Evolutionary conservation across 768 basidiomycete genomes (phyloP).

Genomic region (Boletus bicolor): DNA sequence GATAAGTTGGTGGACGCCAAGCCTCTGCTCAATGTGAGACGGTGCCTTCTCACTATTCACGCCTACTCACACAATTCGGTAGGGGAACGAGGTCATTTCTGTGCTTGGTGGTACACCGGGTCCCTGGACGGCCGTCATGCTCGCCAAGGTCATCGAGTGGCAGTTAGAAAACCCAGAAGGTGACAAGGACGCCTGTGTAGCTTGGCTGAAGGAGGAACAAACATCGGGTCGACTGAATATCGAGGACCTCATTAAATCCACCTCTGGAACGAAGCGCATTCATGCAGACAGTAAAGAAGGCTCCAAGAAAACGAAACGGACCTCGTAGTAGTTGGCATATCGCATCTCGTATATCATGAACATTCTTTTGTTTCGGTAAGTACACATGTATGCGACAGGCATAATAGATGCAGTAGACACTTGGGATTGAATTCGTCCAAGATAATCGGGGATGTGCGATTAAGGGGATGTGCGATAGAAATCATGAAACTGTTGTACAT

Average conservation of each 20-base stretch:
- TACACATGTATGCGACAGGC: not conserved
- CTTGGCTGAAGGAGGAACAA: slow-evolving; percentile 64
- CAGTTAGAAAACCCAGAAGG: slow-evolving; percentile 73
- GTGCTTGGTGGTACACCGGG: slow-evolving; percentile 62
- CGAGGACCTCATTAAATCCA: slow-evolving; percentile 23
- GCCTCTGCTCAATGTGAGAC: slow-evolving; percentile 74
- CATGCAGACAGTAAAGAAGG: slow-evolving; percentile 17
- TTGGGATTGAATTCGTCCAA: slow-evolving; percentile 5
- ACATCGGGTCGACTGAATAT: slow-evolving; percentile 42
- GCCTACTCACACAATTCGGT: slow-evolving; percentile 4
- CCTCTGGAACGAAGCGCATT: slow-evolving; percentile 25
- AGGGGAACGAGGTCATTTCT: slow-evolving; percentile 70
- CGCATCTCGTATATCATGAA: not conserved
- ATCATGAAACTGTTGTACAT: slow-evolving; percentile 1
- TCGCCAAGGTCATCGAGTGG: slow-evolving; percentile 77
- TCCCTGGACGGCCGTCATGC: slow-evolving; percentile 61
- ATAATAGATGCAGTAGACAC: slow-evolving; percentile 24
- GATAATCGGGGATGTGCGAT: slow-evolving; percentile 6
- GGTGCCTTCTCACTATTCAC: not conserved
- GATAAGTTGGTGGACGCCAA: slow-evolving; percentile 60
- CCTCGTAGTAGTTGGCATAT: not conserved
- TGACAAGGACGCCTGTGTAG: slow-evolving; percentile 61
- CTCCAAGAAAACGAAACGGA: slow-evolving; percentile 34
- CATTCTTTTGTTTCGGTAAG: not conserved
- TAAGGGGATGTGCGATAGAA: not conserved